Evolutionary conservation across 345 rosid species (phyloP).

Genomic region (Trapa bicornis): DNA sequence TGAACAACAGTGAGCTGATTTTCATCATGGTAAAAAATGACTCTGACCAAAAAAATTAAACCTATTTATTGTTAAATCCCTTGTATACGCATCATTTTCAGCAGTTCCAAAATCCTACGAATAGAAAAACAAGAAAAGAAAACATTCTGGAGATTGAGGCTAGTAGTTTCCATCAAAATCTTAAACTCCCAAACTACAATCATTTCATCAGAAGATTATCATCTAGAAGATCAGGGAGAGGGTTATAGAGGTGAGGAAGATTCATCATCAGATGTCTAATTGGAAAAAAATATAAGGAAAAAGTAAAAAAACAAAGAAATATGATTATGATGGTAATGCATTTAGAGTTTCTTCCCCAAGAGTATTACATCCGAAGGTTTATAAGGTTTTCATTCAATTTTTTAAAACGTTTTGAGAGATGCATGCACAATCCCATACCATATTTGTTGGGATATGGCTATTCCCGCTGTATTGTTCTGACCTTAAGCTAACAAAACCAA

Average conservation of each 20-base stretch:
- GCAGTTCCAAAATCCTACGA: conserved; percentile 82
- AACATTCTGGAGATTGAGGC: background rate
- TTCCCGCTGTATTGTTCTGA: conserved; percentile 73
- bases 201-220: background rate
- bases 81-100: conserved; percentile 79
- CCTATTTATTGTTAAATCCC: conserved; percentile 95
- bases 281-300: background rate
- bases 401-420: background rate
- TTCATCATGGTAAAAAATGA: background rate
- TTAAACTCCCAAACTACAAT: background rate
- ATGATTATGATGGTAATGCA: background rate
- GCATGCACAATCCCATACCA: conserved; percentile 29
- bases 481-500: conserved; percentile 88
- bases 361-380: background rate
- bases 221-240: background rate
- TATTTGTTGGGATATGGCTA: conserved; percentile 68
- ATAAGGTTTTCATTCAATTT: too few species aligned
- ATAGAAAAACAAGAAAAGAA: background rate
- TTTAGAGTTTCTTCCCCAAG: background rate
- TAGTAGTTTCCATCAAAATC: background rate
- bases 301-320: background rate
- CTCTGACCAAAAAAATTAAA: conserved; percentile 10
- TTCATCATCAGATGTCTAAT: background rate
- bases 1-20: background rate
- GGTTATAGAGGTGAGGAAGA: background rate